Percentiles rank a stretch among this genome's conserved stretches.
Evolutionary conservation across 75 land plant species (phyloP).

Genomic region (Cryptomeria japonica): DNA sequence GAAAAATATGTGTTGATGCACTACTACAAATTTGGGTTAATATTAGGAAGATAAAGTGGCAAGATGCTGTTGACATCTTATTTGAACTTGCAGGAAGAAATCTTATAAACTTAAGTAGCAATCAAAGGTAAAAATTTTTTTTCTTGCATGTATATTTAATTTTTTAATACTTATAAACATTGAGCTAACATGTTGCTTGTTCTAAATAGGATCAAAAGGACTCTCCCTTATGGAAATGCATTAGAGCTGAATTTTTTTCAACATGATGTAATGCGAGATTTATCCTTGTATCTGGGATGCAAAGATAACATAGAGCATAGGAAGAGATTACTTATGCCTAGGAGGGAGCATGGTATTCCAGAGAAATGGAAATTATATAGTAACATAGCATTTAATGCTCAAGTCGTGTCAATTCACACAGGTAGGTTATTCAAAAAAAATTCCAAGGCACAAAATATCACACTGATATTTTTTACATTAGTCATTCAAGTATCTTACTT

Average conservation of each 20-base stretch:
- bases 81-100: slow-evolving; percentile 52
- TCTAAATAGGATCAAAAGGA: neutral
- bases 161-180: too few relatives aligned
- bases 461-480: too few relatives aligned
- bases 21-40: slow-evolving; percentile 55
- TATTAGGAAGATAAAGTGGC: slow-evolving; percentile 39
- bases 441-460: neutral
- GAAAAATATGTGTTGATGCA: slow-evolving; percentile 14
- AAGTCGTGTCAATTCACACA: slow-evolving; percentile 60
- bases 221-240: slow-evolving; percentile 25
- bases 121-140: neutral
- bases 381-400: slow-evolving; percentile 46
- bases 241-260: slow-evolving; percentile 47
- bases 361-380: neutral
- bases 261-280: slow-evolving; percentile 62
- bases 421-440: slow-evolving; percentile 19
- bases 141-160: neutral
- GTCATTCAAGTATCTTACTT: too few relatives aligned
- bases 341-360: slow-evolving; percentile 34
- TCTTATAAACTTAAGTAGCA: slow-evolving; percentile 46
- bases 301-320: slow-evolving; percentile 17
- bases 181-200: neutral
- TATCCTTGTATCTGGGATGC: slow-evolving; percentile 39
- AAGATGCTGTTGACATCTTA: slow-evolving; percentile 52
- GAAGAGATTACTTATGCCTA: slow-evolving; percentile 55